Conservation (phyloP, 129 eudicot genomes). For the Chrysanthemum lavandulifolium region DNA sequence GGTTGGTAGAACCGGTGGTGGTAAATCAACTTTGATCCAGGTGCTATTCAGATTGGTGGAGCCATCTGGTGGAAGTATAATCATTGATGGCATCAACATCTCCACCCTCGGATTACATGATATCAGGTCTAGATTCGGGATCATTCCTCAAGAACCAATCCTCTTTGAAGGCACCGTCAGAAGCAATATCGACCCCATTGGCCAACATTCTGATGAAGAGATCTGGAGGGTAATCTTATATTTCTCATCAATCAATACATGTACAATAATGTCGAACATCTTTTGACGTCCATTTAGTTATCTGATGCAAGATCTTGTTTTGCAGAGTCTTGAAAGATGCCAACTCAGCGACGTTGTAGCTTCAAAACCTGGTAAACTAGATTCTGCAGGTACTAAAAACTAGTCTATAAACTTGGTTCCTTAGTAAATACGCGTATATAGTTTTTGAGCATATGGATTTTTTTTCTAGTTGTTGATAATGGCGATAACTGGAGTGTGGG, state of each 20-base stretch:
- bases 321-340: conserved; percentile 86
- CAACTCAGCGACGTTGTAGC: conserved; percentile 84
- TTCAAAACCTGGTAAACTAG: conserved; percentile 80
- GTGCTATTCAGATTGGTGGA: conserved; percentile 81
- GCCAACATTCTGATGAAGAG: conserved; percentile 69
- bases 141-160: conserved; percentile 94
- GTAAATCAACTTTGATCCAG: conserved; percentile 81
- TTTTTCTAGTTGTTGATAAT: conserved; percentile 57
- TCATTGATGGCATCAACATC: conserved; percentile 67
- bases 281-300: not conserved
- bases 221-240: conserved; percentile 69
- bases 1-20: conserved; percentile 92
- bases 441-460: not conserved
- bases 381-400: conserved; percentile 56
- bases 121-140: conserved; percentile 83
- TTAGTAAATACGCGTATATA: not conserved
- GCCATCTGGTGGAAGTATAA: conserved; percentile 67
- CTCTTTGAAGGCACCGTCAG: conserved; percentile 88
- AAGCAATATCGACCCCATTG: conserved; percentile 82
- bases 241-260: not conserved
- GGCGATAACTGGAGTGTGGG: conserved; percentile 99
- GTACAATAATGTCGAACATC: not conserved
- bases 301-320: conserved; percentile 13
- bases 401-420: not conserved
- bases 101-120: conserved; percentile 69